Base-by-base conservation (phyloP, 257 asterid genomes). In the Nicotiana attenuata region DNA sequence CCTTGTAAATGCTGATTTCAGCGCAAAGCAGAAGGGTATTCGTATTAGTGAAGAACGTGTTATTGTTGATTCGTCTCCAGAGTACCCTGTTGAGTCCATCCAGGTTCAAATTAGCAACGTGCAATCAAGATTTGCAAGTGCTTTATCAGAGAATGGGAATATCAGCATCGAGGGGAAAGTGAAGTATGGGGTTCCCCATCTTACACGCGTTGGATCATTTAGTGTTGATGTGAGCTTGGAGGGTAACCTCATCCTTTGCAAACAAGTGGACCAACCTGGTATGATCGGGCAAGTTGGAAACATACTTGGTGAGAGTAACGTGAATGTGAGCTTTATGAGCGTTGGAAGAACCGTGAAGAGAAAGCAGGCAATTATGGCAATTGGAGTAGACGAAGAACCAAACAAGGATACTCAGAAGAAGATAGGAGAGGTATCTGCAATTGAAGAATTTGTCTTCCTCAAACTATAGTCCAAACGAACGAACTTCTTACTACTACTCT, bases 1-100 rank as follows among this genome's bases (percentile, higher is more conserved):
- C 95, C 98, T 96, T 26, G 99, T 96, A 50, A 96, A 96, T 79
- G 99, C 99, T 59, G 99, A 96, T 87, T 96, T 92, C 91, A 92
- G 86, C 5, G 98, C 99, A 67, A 96, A 96, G 83, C 99, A 94
- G 86, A 94, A 92, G 85, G 99, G 99, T 59, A 89, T 96, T 3
- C 89, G 99, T 5, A 92, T 96, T 63, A 92, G 95, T 7, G 98
- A 96, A 84, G 99, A 96, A 79, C 88, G 97, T 52, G 89, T 89
- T 7, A 22, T 56, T 1, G 88, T 84, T 1, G 94, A 94, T 89
- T 89, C 96, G 0, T 89, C 97, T 26, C 85, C 92, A 0, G 98
- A 89, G 82, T 80, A 47, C 81, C 99, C 98, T 6, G 85, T 96
- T 1, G 97, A 94, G 78, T 87, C 95, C 0, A 92, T 96, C 83